These are phyloP conservation scores for Setomelanomma holmii DNA, from an alignment of 2,329 filamentous ascomycete genomes.

Conservation along the genomic window DNA sequence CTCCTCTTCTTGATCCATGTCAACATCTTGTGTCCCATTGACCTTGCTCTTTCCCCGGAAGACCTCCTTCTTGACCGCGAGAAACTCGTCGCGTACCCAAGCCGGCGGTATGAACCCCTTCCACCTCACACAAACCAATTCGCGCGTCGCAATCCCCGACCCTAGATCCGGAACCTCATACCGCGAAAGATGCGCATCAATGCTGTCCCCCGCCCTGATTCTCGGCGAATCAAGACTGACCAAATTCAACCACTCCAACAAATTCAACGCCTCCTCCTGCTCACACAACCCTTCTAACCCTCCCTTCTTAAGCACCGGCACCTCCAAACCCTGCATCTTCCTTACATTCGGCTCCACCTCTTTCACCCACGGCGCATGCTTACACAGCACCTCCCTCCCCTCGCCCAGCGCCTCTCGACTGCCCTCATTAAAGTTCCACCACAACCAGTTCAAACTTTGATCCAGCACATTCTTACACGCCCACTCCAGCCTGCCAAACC, in stretches of 20 bases:
- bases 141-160: conserved; percentile 8
- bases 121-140: conserved; percentile 51
- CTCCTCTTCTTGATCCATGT: conserved; percentile 20
- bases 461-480: conserved; percentile 80
- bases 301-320: conserved; percentile 36
- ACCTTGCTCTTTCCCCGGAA: conserved; percentile 20
- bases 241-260: conserved; percentile 80
- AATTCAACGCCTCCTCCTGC: conserved; percentile 68
- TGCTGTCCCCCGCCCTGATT: conserved; percentile 61
- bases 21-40: conserved; percentile 15
- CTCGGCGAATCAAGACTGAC: conserved; percentile 70
- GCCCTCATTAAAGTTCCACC: conserved; percentile 64
- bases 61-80: conserved; percentile 19
- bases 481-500: conserved; percentile 78
- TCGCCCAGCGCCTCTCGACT: conserved; percentile 30
- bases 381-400: conserved; percentile 33
- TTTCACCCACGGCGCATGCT: conserved; percentile 42
- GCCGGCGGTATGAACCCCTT: conserved; percentile 50
- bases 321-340: conserved; percentile 28
- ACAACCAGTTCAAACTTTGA: conserved; percentile 75
- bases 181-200: conserved; percentile 73
- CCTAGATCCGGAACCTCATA: conserved; percentile 65
- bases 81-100: conserved; percentile 42
- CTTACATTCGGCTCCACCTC: conserved; percentile 30
- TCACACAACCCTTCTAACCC: conserved; percentile 51